These are phyloP conservation scores for Russula emetica DNA, from an alignment of 768 basidiomycete genomes.

Conservation along the genomic window DNA sequence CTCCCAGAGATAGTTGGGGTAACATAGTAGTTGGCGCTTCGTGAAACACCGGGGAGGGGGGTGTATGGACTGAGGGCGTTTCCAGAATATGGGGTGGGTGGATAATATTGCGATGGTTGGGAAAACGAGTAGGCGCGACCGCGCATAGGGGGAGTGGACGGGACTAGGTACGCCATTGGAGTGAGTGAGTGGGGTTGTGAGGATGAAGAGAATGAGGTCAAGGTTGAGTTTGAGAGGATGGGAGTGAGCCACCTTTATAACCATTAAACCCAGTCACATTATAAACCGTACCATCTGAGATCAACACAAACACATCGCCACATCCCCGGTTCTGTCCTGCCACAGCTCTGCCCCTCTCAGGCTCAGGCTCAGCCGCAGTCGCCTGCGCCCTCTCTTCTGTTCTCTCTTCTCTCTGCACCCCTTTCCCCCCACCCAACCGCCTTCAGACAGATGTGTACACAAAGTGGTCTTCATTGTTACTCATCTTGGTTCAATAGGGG, in stretches of 20 bases:
- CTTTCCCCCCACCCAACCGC: not conserved
- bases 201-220: not conserved
- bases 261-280: not conserved
- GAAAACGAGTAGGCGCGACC: conserved; percentile 29
- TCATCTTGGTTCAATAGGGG: not conserved
- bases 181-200: not conserved
- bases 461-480: not conserved
- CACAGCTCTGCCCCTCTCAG: not conserved
- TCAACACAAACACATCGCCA: conserved; percentile 6
- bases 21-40: conserved; percentile 22
- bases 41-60: not conserved
- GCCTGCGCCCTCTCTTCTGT: not conserved
- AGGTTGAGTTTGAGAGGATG: not conserved
- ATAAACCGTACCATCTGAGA: conserved; percentile 5
- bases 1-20: conserved; percentile 26
- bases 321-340: not conserved
- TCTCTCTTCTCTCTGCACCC: not conserved
- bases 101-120: conserved; percentile 25
- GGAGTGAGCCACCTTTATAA: conserved; percentile 15
- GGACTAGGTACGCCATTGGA: conserved; percentile 28
- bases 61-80: conserved; percentile 15
- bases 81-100: conserved; percentile 29
- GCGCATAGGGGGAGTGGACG: conserved; percentile 26
- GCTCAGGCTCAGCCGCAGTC: not conserved
- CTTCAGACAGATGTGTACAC: not conserved